A percentile compares a stretch with the other conserved stretches of the same genome.
phyloP scores from a whole-genome alignment of 495 filamentous ascomycete genomes.

The Talaromyces proteolyticus region DNA sequence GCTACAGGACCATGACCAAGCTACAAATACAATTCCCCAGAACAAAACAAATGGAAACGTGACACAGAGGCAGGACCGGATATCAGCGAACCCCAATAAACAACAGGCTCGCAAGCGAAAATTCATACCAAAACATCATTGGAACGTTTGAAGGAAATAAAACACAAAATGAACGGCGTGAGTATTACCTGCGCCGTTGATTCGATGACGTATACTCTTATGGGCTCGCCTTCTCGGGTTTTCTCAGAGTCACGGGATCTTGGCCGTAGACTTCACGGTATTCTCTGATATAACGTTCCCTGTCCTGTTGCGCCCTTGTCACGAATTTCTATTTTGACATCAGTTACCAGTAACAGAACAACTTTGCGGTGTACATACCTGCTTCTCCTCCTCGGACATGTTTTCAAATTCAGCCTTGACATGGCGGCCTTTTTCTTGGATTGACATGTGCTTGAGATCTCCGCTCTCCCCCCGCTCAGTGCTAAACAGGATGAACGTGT shows the following conservation, averaged over 20 bases:
- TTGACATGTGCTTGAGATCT: conserved; percentile 33
- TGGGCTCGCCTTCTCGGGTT: not conserved
- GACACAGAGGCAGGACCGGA: not conserved
- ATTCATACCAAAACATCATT: too few species aligned
- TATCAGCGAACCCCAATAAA: not conserved
- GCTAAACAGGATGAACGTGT: conserved; percentile 38
- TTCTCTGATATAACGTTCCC: conserved; percentile 26
- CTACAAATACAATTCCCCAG: not conserved
- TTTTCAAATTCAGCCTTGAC: conserved; percentile 52
- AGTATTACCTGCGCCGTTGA: too few species aligned
- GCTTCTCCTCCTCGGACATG: conserved; percentile 42
- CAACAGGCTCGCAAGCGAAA: too few species aligned
- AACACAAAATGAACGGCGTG: too few species aligned
- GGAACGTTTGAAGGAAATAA: too few species aligned
- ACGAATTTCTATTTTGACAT: conserved; percentile 19
- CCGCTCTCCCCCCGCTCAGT: conserved; percentile 37
- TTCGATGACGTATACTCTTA: too few species aligned
- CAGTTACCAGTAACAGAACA: not conserved
- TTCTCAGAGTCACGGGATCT: conserved; percentile 2
- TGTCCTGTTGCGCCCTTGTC: conserved; percentile 13
- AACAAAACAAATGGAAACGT: not conserved
- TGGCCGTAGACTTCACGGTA: conserved; percentile 28
- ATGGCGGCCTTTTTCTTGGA: conserved; percentile 19
- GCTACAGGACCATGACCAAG: too few species aligned
- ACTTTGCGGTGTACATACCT: conserved; percentile 33